Evolutionary conservation across 129 eudicot genomes (phyloP), one percentile per base, ranked within the genome.

Genomic region (Pittosporum tobira): DNA sequence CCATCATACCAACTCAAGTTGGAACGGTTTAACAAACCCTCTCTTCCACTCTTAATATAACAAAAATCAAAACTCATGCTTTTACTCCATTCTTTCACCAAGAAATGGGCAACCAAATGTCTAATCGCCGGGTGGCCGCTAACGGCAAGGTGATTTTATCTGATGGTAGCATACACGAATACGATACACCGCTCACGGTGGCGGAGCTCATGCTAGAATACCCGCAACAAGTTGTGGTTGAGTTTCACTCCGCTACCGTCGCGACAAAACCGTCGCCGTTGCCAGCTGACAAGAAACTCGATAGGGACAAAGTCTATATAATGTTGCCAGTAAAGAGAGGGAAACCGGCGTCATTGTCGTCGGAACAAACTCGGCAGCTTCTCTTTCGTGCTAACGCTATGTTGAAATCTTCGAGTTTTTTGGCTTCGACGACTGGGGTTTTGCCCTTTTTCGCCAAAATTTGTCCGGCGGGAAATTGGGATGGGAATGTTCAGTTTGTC

Each of bases 1-100:
- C 36, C 59, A 44, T 63, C 65, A 42, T 0, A 12, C 11, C 18
- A 40, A 10, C 11, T 6, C 59, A 66, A 83, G 84, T 66, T 81
- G 96, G 91, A 79, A 73, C 85, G 57, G 96, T 82, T 88, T 74
- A 88, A 88, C 96, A 66, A 88, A 77, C 94, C 42, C 83, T 45
- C 34, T 15, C 71, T 61, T 37, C 27, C 62, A n/a, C 48, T 49
- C 23, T 36, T 42, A 43, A 31, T 57, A 57, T 28, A 48, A 66
- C 15, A 23, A 12, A 37, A 20, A 19, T 26, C 30, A 44, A 13
- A 66, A 66, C 62, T 58, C 80, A 45, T 30, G 60, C 67, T n/a
- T 69, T 67, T 47, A 59, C 36, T 68, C 64, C 63, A 0, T 34
- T 9, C 42, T 10, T 30, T 18, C 22, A 51, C 10, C 4, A 38